Conservation (phyloP, 495 filamentous ascomycete genomes). For the Penicillium coprophilum region DNA sequence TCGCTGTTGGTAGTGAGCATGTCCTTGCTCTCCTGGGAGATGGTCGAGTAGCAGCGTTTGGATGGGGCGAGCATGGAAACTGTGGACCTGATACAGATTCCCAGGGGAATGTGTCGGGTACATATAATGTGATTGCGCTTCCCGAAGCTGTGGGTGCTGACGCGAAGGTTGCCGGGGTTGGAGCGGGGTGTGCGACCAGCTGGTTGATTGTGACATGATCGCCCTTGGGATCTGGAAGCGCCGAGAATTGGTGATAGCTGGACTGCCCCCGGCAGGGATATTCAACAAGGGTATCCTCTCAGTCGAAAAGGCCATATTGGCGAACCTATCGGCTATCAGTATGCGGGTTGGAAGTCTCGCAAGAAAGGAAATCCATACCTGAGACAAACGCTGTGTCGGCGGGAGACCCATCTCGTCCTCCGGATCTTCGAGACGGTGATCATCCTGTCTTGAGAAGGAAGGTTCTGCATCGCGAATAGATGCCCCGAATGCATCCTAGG, state of each 20-base stretch:
- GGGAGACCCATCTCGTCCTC: constrained; percentile 46
- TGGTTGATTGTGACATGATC: constrained; percentile 61
- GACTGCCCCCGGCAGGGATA: background rate
- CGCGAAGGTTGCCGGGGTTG: constrained; percentile 53
- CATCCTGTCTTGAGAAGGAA: constrained; percentile 21
- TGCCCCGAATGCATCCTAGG: constrained; percentile 36
- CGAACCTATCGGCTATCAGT: constrained; percentile 37
- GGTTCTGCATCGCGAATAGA: constrained; percentile 31
- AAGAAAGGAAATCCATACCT: constrained; percentile 28
- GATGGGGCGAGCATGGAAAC: constrained; percentile 98
- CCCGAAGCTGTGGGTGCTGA: constrained; percentile 26
- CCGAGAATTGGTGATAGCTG: background rate
- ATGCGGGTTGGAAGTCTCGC: background rate
- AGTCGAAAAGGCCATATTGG: constrained; percentile 48
- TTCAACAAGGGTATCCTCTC: constrained; percentile 10
- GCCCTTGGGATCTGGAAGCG: background rate
- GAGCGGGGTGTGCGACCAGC: constrained; percentile 86
- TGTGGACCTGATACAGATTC: constrained; percentile 68
- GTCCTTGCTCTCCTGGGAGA: constrained; percentile 63
- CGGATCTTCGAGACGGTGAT: background rate
- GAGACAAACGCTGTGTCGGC: constrained; percentile 53
- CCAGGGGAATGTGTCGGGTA: constrained; percentile 63
- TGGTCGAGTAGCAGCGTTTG: constrained; percentile 70
- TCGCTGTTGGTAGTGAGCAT: constrained; percentile 90
- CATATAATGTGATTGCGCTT: constrained; percentile 60